A percentile compares a stretch with the other conserved stretches of the same genome.
Conservation (phyloP, 2,329 filamentous ascomycete genomes). For the Acephala macrosclerotiorum region DNA sequence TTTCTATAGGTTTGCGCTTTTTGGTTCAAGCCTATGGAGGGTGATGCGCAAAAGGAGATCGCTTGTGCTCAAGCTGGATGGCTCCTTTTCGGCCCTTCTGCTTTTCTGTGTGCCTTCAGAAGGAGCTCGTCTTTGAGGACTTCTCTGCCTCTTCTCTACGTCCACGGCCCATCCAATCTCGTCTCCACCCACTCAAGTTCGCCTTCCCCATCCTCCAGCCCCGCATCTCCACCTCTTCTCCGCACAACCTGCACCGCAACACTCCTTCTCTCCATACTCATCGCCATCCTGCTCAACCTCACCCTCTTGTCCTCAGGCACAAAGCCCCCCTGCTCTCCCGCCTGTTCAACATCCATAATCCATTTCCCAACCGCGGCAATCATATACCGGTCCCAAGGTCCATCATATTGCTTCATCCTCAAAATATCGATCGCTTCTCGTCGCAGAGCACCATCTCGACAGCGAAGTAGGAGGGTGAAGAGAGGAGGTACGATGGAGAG, state of each 20-base stretch:
- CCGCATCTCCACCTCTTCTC: neutral
- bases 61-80: no score
- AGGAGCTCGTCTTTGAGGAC: no score
- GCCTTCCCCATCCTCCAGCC: neutral
- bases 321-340: neutral
- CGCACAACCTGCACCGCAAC: slow-evolving; percentile 20
- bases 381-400: slow-evolving; percentile 17
- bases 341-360: slow-evolving; percentile 22
- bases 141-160: neutral
- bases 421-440: slow-evolving; percentile 14
- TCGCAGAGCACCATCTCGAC: slow-evolving; percentile 17
- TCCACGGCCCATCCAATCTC: neutral
- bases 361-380: slow-evolving; percentile 17
- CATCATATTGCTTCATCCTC: neutral
- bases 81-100: no score
- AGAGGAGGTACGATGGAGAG: slow-evolving; percentile 16
- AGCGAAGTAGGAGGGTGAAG: slow-evolving; percentile 16
- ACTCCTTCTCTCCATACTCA: slow-evolving; percentile 20
- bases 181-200: slow-evolving; percentile 5
- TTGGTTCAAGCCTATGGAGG: no score
- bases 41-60: no score
- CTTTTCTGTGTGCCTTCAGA: no score
- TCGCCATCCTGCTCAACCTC: slow-evolving; percentile 12
- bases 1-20: no score
- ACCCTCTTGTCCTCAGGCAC: slow-evolving; percentile 18